These are phyloP conservation scores for Xylaria grammica DNA, from an alignment of 495 filamentous ascomycete genomes.

Conservation along the genomic window DNA sequence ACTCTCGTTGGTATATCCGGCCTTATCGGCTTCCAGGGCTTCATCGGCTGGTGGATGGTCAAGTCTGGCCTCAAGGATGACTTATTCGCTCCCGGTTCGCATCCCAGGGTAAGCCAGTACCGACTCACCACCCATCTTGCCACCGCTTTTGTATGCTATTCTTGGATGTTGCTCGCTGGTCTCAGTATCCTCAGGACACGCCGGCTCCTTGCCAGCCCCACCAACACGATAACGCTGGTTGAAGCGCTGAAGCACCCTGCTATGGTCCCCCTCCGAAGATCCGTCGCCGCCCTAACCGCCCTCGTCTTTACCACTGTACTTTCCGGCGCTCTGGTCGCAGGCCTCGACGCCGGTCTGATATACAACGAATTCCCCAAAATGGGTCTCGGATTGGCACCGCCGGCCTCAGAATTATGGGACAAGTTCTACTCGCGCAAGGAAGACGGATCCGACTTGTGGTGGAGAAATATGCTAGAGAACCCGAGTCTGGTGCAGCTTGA, in stretches of 20 bases:
- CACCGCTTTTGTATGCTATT: conserved; percentile 88
- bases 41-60: conserved; percentile 99
- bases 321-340: conserved; percentile 91
- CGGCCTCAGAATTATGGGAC: conserved; percentile 79
- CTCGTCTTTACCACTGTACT: conserved; percentile 90
- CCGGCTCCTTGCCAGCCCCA: conserved; percentile 67
- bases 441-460: conserved; percentile 82
- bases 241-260: conserved; percentile 65
- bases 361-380: conserved; percentile 99
- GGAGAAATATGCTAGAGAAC: conserved; percentile 97
- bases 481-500: conserved; percentile 92
- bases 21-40: conserved; percentile 93
- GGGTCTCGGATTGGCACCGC: conserved; percentile 82
- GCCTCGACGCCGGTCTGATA: conserved; percentile 92
- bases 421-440: conserved; percentile 81
- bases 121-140: conserved; percentile 87
- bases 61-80: conserved; percentile 94
- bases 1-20: conserved; percentile 82
- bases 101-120: conserved; percentile 94
- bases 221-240: conserved; percentile 59
- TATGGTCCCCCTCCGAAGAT: conserved; percentile 73
- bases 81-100: conserved; percentile 85
- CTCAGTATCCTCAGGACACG: conserved; percentile 80
- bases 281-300: conserved; percentile 69
- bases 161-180: conserved; percentile 92